Percentiles rank a stretch among this genome's conserved stretches.
Conservation (phyloP, 2,329 filamentous ascomycete species). For the Fusarium coffeatum region DNA sequence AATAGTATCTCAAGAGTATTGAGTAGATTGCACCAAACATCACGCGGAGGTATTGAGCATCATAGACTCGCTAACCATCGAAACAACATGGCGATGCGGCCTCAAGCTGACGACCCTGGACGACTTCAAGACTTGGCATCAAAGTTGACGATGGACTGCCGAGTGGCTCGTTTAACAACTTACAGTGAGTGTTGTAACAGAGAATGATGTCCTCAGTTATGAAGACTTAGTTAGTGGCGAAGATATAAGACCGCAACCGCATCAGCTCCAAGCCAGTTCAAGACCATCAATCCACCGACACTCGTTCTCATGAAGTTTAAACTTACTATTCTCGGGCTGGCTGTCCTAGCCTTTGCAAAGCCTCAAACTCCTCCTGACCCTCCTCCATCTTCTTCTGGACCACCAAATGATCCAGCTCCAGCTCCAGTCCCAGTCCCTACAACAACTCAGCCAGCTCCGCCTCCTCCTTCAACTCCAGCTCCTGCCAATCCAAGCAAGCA, state of each 20-base stretch:
- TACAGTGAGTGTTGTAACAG: background rate
- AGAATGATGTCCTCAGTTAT: background rate
- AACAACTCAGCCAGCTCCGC: conserved; percentile 11
- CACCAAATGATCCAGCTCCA: conserved; percentile 7
- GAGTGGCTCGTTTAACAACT: background rate
- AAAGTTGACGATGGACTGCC: background rate
- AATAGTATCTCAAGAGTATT: background rate
- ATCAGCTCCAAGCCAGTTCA: background rate
- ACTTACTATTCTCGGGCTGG: conserved; percentile 37
- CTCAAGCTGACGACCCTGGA: background rate
- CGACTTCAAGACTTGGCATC: background rate
- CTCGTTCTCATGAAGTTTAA: conserved; percentile 46
- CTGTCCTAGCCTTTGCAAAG: conserved; percentile 42
- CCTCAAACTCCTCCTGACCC: conserved; percentile 39
- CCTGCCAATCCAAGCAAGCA: conserved; percentile 36
- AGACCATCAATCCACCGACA: conserved; percentile 1
- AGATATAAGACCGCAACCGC: conserved; percentile 5
- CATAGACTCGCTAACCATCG: background rate
- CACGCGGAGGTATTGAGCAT: background rate
- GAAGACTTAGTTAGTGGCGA: no score
- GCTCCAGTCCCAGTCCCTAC: conserved; percentile 10
- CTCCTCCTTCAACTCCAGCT: conserved; percentile 32
- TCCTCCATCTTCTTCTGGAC: background rate
- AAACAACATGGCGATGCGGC: background rate
- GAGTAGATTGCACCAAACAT: background rate